A percentile compares a stretch with the other conserved stretches of the same genome.
Conservation (phyloP, 306 rosid species). For the Hippophae rhamnoides region DNA sequence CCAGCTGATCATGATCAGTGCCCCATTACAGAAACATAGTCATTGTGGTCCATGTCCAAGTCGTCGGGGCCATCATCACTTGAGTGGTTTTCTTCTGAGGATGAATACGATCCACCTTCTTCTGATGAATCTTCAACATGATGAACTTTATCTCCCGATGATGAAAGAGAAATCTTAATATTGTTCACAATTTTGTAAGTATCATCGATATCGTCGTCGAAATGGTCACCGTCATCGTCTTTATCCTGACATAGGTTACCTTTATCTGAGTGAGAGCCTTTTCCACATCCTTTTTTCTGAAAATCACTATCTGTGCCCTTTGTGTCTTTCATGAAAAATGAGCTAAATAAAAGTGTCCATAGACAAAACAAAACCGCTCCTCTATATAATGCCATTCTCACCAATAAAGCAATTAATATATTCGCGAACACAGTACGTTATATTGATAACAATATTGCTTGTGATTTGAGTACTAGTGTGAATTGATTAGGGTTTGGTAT, state of each 20-base stretch:
- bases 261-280: background rate
- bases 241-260: conserved; percentile 29
- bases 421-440: background rate
- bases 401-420: background rate
- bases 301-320: conserved; percentile 3
- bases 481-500: background rate
- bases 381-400: conserved; percentile 25
- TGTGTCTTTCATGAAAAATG: conserved; percentile 12
- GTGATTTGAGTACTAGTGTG: background rate
- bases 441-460: background rate
- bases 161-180: conserved; percentile 3
- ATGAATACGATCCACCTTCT: too few species aligned
- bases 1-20: conserved; percentile 15
- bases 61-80: background rate
- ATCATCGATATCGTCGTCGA: conserved; percentile 28
- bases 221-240: background rate
- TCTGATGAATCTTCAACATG: too few species aligned
- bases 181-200: background rate
- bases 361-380: conserved; percentile 17
- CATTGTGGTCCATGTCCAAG: background rate
- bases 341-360: conserved; percentile 22
- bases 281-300: background rate
- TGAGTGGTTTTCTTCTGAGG: background rate
- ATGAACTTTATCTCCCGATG: background rate
- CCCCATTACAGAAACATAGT: conserved; percentile 25